phyloP scores from a whole-genome alignment of 345 rosid genomes.

The Gynandropsis gynandra region DNA sequence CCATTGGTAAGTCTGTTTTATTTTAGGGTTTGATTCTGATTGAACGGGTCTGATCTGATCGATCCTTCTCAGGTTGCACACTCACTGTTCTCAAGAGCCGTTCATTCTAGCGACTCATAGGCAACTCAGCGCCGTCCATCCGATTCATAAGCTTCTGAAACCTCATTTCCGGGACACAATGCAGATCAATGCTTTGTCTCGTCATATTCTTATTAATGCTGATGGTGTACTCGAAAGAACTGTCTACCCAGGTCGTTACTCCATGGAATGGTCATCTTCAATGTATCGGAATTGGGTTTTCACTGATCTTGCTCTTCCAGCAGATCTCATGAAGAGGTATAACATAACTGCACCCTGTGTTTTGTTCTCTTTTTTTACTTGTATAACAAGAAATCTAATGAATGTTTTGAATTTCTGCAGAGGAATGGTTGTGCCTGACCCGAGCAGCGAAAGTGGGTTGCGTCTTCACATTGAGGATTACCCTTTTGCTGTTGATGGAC shows the following conservation, averaged over 20 bases:
- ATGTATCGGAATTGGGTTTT: constrained; percentile 75
- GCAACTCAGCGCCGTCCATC: constrained; percentile 75
- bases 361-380: too few species aligned
- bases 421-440: constrained; percentile 64
- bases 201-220: constrained; percentile 79
- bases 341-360: too few species aligned
- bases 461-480: constrained; percentile 75
- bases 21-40: not conserved
- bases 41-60: not conserved
- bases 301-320: constrained; percentile 75
- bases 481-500: constrained; percentile 92
- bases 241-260: constrained; percentile 63
- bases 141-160: constrained; percentile 73
- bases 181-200: constrained; percentile 78
- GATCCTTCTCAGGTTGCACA: constrained; percentile 66
- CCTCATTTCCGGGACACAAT: constrained; percentile 92
- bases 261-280: constrained; percentile 74
- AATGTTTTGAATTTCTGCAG: constrained; percentile 33
- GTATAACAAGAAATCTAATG: not conserved
- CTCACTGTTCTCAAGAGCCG: constrained; percentile 86
- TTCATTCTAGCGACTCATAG: constrained; percentile 71
- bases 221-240: constrained; percentile 69
- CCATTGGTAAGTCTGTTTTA: constrained; percentile 55
- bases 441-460: constrained; percentile 42
- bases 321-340: constrained; percentile 72